A percentile compares a stretch with the other conserved stretches of the same genome.
phyloP scores from a whole-genome alignment of 805 yeast genomes.

The Ogataea populi-albae region DNA sequence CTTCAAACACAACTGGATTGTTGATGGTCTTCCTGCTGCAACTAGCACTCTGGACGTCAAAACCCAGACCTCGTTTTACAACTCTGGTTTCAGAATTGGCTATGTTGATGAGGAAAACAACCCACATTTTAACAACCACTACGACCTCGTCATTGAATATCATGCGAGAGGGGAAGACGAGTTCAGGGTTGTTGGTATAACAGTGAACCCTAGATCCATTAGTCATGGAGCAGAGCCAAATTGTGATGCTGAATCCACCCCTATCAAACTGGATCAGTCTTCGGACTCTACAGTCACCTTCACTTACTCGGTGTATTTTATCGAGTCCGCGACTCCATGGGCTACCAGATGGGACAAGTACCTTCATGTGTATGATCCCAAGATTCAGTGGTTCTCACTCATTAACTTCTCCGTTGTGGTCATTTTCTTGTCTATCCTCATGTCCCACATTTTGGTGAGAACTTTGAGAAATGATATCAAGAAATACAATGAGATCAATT shows the following conservation, averaged over 20 bases:
- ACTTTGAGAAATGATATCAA: conserved; percentile 83
- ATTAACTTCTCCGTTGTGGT: conserved; percentile 84
- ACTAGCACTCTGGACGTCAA: conserved; percentile 52
- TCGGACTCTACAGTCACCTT: conserved; percentile 60
- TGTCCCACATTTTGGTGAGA: conserved; percentile 72
- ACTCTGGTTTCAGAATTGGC: conserved; percentile 82
- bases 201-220: conserved; percentile 65
- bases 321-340: conserved; percentile 75
- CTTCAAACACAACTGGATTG: conserved; percentile 85
- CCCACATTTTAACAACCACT: conserved; percentile 78
- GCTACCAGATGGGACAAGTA: conserved; percentile 99
- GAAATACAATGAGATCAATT: conserved; percentile 82
- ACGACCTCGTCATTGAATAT: conserved; percentile 73
- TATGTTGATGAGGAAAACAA: conserved; percentile 49
- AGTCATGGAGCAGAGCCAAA: conserved; percentile 7
- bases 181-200: conserved; percentile 88
- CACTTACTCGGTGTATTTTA: conserved; percentile 81
- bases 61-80: conserved; percentile 63
- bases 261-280: conserved; percentile 47
- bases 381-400: conserved; percentile 94
- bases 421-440: conserved; percentile 67
- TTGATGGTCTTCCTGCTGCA: conserved; percentile 95
- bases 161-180: conserved; percentile 67
- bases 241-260: conserved; percentile 18
- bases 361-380: conserved; percentile 85